These are phyloP conservation scores for Phlebiopsis flavidoalba DNA, from an alignment of 768 basidiomycete genomes.

Conservation along the genomic window DNA sequence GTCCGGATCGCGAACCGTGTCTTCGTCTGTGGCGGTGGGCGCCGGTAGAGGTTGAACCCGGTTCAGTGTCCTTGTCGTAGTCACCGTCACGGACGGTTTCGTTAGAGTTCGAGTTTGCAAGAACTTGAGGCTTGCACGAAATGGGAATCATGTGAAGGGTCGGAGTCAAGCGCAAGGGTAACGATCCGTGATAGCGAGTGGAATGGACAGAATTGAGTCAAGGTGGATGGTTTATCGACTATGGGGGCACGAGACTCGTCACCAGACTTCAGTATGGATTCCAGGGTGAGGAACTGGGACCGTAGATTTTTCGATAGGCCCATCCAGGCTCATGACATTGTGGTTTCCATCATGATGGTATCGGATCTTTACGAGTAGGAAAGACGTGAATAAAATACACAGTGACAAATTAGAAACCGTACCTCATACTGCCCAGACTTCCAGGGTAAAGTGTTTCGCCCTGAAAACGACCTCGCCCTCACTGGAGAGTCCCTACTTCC, in stretches of 20 bases:
- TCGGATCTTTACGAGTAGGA: constrained; percentile 45
- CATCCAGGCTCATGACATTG: constrained; percentile 85
- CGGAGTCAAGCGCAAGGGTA: constrained; percentile 81
- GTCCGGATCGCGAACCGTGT: constrained; percentile 65
- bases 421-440: constrained; percentile 83
- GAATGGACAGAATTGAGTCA: constrained; percentile 58
- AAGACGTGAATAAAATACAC: background rate
- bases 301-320: constrained; percentile 84
- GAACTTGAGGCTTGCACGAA: constrained; percentile 43
- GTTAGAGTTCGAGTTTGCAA: background rate
- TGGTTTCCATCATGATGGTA: constrained; percentile 98
- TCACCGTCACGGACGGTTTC: too few relatives aligned
- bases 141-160: constrained; percentile 76
- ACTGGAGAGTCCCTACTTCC: constrained; percentile 36
- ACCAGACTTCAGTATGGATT: background rate
- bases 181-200: constrained; percentile 73
- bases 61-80: background rate
- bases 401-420: constrained; percentile 12
- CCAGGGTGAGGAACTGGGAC: constrained; percentile 41
- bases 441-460: constrained; percentile 83
- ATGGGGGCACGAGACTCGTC: background rate
- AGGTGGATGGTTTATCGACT: constrained; percentile 68
- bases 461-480: constrained; percentile 71
- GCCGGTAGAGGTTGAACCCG: background rate
- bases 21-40: constrained; percentile 17